Evolutionary conservation across 352 stramenopile species (phyloP).

Genomic region (Phytophthora pisi): DNA sequence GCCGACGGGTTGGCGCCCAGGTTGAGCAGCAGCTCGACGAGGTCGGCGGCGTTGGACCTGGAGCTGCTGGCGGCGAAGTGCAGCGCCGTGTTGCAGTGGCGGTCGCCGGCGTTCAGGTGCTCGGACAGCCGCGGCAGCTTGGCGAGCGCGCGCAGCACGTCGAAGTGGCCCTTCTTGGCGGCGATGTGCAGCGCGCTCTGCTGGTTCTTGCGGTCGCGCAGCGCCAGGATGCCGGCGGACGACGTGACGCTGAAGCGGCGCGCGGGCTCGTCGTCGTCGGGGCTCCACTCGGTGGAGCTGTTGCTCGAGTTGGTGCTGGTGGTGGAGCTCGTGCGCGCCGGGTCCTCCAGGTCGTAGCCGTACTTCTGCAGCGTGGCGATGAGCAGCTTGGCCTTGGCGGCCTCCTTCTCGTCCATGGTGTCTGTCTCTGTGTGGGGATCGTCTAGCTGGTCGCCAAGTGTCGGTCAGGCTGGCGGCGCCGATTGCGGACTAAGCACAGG

Average conservation of each 20-base stretch:
- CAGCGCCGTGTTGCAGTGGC: constrained; percentile 81
- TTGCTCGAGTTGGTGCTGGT: constrained; percentile 40
- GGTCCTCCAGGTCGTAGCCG: constrained; percentile 76
- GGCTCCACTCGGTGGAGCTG: constrained; percentile 43
- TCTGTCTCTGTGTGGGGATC: not conserved
- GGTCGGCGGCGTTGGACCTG: constrained; percentile 57
- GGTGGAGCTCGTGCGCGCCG: constrained; percentile 28
- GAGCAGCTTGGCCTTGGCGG: constrained; percentile 67
- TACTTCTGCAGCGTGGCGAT: constrained; percentile 87
- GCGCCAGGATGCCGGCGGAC: constrained; percentile 69
- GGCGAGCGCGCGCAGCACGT: constrained; percentile 78
- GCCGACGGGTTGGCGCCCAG: constrained; percentile 65
- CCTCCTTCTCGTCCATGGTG: constrained; percentile 54
- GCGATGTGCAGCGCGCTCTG: constrained; percentile 87
- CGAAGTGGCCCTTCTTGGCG: constrained; percentile 82
- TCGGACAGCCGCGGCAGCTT: constrained; percentile 76
- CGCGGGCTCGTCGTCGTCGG: constrained; percentile 34
- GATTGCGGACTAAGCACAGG: constrained; percentile 26
- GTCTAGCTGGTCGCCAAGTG: constrained; percentile 12
- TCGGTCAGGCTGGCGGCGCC: constrained; percentile 7
- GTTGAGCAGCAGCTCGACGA: constrained; percentile 75
- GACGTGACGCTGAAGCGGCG: constrained; percentile 37
- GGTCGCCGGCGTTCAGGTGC: constrained; percentile 78
- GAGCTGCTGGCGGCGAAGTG: constrained; percentile 80
- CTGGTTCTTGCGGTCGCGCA: constrained; percentile 85